phyloP scores from a whole-genome alignment of 2,329 filamentous ascomycete genomes.

The Zymoseptoria passerinii region DNA sequence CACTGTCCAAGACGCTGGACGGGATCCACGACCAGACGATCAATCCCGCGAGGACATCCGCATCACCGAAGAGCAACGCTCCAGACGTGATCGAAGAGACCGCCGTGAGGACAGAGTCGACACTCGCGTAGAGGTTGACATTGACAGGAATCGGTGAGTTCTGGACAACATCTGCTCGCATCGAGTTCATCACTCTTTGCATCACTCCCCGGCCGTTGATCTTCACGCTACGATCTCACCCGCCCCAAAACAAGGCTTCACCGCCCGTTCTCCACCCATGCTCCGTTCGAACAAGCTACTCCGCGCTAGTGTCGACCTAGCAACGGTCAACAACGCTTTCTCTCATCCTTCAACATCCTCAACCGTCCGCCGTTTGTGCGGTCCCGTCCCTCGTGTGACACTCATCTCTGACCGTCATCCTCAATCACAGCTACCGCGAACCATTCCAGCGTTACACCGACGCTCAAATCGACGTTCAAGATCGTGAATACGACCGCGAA shows the following conservation, averaged over 20 bases:
- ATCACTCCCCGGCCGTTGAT: constrained; percentile 1
- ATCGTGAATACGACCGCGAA: constrained; percentile 38
- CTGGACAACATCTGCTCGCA: not conserved
- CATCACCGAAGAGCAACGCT: constrained; percentile 68
- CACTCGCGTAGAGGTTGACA: constrained; percentile 32
- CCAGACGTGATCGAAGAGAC: constrained; percentile 50
- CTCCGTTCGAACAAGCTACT: constrained; percentile 22
- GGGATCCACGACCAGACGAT: constrained; percentile 68
- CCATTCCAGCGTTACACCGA: constrained; percentile 52
- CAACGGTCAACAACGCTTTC: constrained; percentile 21
- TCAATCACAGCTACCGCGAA: constrained; percentile 45
- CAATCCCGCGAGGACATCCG: constrained; percentile 75
- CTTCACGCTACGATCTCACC: not conserved
- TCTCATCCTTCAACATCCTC: constrained; percentile 17
- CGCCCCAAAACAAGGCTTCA: not conserved
- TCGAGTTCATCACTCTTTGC: not conserved
- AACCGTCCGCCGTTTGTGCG: not conserved
- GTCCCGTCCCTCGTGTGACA: not conserved
- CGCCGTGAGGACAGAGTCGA: constrained; percentile 25
- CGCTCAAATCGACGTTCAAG: constrained; percentile 59
- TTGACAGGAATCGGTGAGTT: constrained; percentile 47
- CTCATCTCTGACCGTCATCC: constrained; percentile 13
- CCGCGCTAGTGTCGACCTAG: constrained; percentile 23
- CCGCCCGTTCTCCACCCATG: not conserved
- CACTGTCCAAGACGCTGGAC: constrained; percentile 78